These are phyloP conservation scores for Neurospora crassa DNA, from an alignment of 2,329 filamentous ascomycete genomes.

Conservation along the genomic window DNA sequence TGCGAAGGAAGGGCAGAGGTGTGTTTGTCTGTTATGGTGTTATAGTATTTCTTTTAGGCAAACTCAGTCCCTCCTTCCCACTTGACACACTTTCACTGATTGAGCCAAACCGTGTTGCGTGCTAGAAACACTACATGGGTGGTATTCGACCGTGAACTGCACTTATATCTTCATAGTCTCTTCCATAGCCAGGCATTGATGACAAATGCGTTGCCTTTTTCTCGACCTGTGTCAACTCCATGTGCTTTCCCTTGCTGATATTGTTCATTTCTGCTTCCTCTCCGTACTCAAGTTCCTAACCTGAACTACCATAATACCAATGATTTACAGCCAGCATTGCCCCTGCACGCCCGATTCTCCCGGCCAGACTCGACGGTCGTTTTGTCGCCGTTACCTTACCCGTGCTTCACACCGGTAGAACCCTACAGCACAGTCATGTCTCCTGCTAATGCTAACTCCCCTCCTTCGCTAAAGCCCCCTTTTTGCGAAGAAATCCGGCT, in stretches of 20 bases:
- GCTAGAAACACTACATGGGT: neutral
- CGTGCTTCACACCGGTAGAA: neutral
- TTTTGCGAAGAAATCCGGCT: no score
- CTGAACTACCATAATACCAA: neutral
- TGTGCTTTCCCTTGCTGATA: neutral
- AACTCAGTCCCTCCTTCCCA: neutral
- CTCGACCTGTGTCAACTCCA: neutral
- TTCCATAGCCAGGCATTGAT: neutral
- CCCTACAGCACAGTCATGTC: no score
- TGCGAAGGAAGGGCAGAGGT: neutral
- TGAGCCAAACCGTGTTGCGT: neutral
- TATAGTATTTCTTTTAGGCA: neutral
- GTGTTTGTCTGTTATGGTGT: neutral
- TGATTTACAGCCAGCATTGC: neutral
- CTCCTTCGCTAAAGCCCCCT: no score
- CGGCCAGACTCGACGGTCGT: neutral
- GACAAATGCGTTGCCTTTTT: neutral
- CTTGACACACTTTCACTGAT: neutral
- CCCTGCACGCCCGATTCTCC: neutral
- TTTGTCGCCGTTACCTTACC: neutral
- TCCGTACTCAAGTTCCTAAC: neutral
- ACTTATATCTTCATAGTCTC: neutral
- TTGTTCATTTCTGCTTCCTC: neutral
- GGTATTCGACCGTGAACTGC: neutral
- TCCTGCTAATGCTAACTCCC: no score